Conservation (phyloP, 495 filamentous ascomycete species). For the Aspergillus saccharolyticus region DNA sequence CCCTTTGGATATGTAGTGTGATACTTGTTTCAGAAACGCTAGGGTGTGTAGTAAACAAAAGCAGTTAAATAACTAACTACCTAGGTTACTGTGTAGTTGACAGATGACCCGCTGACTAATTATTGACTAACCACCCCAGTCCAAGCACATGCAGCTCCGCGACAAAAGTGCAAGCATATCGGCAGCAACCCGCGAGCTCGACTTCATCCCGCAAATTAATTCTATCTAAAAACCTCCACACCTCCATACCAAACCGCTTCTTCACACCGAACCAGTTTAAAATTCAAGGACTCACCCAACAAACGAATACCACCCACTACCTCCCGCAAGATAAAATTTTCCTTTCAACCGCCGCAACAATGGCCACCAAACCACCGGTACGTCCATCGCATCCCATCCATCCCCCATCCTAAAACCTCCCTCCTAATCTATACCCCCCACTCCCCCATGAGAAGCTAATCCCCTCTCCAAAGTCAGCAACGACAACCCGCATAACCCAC, state of each 20-base stretch:
- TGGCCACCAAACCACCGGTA: constrained; percentile 25
- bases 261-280: too few relatives aligned
- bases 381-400: constrained; percentile 2
- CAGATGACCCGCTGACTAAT: not conserved
- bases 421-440: constrained; percentile 1
- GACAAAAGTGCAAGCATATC: not conserved
- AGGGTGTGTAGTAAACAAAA: too few relatives aligned
- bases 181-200: not conserved
- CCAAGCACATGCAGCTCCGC: not conserved
- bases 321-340: too few relatives aligned
- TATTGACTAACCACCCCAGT: not conserved
- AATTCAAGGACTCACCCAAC: too few relatives aligned
- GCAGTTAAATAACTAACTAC: too few relatives aligned
- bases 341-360: too few relatives aligned
- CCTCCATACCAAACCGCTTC: not conserved
- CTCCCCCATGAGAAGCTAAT: constrained; percentile 14
- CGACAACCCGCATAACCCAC: constrained; percentile 47
- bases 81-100: too few relatives aligned
- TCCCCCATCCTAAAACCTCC: not conserved
- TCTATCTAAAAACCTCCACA: not conserved
- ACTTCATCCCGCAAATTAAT: too few relatives aligned
- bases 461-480: constrained; percentile 30
- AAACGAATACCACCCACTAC: not conserved
- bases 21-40: too few relatives aligned
- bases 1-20: too few relatives aligned